phyloP scores from a whole-genome alignment of 495 filamentous ascomycete species.

The Aspergillus ellipticus region DNA sequence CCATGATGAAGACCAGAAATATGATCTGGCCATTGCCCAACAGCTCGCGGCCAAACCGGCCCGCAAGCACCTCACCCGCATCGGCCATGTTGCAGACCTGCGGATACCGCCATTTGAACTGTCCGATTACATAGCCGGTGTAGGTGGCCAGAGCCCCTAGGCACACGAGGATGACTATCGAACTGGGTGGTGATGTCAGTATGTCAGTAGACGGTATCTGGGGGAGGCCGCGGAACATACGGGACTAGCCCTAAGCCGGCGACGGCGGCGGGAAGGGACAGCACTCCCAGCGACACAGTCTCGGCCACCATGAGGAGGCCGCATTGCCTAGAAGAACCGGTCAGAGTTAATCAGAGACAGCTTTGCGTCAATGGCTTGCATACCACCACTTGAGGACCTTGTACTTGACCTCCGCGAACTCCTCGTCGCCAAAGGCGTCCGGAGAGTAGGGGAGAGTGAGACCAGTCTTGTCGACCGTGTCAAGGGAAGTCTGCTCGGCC shows the following conservation, averaged over 20 bases:
- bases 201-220: constrained; percentile 5
- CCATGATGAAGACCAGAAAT: constrained; percentile 74
- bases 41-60: constrained; percentile 59
- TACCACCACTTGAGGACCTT: constrained; percentile 43
- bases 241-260: constrained; percentile 62
- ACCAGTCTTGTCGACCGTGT: constrained; percentile 21
- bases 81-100: constrained; percentile 72
- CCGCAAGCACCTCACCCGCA: constrained; percentile 62
- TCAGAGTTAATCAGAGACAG: constrained; percentile 1
- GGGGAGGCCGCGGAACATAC: constrained; percentile 15
- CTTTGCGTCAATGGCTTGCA: constrained; percentile 6
- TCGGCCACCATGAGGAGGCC: constrained; percentile 63
- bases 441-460: constrained; percentile 16
- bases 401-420: constrained; percentile 39
- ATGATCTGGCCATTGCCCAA: constrained; percentile 59
- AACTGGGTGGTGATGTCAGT: constrained; percentile 31
- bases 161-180: constrained; percentile 60
- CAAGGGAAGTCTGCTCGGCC: constrained; percentile 9
- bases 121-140: constrained; percentile 72
- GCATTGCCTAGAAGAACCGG: constrained; percentile 37
- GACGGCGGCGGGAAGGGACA: constrained; percentile 62
- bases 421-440: constrained; percentile 42
- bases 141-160: constrained; percentile 70
- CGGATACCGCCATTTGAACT: constrained; percentile 70
- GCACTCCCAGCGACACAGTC: constrained; percentile 68